phyloP scores from a whole-genome alignment of 768 basidiomycete species.

The Tephrocybe sp. region DNA sequence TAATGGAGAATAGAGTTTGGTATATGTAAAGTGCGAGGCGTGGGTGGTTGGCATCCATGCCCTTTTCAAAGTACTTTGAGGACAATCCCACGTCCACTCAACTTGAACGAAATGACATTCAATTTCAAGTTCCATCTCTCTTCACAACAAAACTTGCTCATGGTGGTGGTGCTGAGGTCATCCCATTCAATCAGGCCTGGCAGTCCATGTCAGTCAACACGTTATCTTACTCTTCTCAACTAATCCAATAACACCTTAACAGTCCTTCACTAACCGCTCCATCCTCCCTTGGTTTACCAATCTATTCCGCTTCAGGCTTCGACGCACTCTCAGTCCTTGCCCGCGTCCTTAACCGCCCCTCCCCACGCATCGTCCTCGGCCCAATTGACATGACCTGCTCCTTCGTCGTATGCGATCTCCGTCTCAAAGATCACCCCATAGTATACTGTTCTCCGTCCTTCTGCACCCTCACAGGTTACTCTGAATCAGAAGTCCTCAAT shows the following conservation, averaged over 20 bases:
- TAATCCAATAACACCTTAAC: no score
- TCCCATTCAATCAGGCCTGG: constrained; percentile 55
- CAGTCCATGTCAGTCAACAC: constrained; percentile 38
- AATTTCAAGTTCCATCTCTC: constrained; percentile 57
- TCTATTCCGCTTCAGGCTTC: constrained; percentile 91
- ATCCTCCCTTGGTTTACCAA: constrained; percentile 41
- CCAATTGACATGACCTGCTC: constrained; percentile 90
- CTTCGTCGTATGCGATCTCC: constrained; percentile 88
- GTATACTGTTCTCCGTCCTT: constrained; percentile 91
- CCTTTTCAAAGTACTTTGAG: constrained; percentile 38
- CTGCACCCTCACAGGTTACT: constrained; percentile 71
- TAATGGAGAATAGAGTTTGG: neutral
- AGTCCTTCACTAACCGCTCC: constrained; percentile 14
- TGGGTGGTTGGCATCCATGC: constrained; percentile 23
- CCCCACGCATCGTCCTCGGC: constrained; percentile 76
- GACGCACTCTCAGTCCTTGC: constrained; percentile 83
- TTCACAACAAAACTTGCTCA: constrained; percentile 68
- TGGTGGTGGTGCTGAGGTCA: constrained; percentile 72
- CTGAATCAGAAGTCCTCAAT: constrained; percentile 74
- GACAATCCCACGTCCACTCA: constrained; percentile 14
- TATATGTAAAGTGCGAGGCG: neutral
- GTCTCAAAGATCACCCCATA: constrained; percentile 79
- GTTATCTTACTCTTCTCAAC: neutral
- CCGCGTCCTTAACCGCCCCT: constrained; percentile 69
- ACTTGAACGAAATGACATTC: constrained; percentile 19